Conservation (phyloP, 257 asterid genomes). For the Nicotiana otophora region DNA sequence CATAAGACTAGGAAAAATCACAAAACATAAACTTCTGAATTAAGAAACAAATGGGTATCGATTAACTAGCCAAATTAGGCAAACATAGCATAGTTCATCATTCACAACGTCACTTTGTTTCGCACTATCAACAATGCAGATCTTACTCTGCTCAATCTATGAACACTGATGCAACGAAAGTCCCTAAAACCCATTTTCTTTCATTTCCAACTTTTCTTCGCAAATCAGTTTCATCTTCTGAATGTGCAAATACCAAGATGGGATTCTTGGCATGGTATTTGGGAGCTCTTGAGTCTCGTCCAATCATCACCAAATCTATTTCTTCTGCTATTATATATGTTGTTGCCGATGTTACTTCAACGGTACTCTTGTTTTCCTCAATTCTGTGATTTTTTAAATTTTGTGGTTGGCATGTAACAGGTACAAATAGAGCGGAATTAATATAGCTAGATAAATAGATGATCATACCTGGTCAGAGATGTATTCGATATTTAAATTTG, state of each 20-base stretch:
- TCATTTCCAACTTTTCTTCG: slow-evolving; percentile 5
- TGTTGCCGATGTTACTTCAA: slow-evolving; percentile 76
- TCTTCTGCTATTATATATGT: slow-evolving; percentile 66
- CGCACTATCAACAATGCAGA: not conserved
- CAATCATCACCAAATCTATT: slow-evolving; percentile 59
- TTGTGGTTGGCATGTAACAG: not conserved
- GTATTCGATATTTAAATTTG: not conserved
- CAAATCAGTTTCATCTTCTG: slow-evolving; percentile 27
- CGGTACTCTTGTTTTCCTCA: slow-evolving; percentile 30
- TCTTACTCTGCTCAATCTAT: not conserved
- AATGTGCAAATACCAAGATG: slow-evolving; percentile 30
- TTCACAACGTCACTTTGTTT: slow-evolving; percentile 18
- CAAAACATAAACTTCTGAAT: not conserved
- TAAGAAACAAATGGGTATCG: slow-evolving; percentile 28
- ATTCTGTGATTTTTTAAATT: not conserved
- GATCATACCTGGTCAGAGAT: not conserved
- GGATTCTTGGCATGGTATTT: slow-evolving; percentile 69
- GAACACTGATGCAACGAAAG: slow-evolving; percentile 19
- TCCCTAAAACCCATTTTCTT: slow-evolving; percentile 18
- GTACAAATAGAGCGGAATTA: not conserved
- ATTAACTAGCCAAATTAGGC: slow-evolving; percentile 24
- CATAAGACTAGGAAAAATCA: slow-evolving; percentile 14
- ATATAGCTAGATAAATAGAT: not conserved
- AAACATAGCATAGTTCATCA: slow-evolving; percentile 20
- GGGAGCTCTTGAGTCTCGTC: slow-evolving; percentile 60